Base-by-base conservation (phyloP, 129 eudicot genomes). In the Helianthus annuus region DNA sequence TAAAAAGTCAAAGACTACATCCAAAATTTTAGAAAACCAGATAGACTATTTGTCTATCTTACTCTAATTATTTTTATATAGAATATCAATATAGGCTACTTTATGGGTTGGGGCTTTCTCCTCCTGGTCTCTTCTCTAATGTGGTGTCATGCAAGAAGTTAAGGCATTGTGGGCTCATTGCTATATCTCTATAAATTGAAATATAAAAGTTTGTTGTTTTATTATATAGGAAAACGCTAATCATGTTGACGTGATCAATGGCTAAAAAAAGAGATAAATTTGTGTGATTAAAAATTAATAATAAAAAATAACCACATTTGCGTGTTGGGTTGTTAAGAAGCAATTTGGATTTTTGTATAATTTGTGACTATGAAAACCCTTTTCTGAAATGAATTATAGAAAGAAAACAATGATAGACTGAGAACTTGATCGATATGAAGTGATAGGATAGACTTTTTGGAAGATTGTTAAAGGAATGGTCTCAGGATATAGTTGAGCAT, bases 401-500 rank as follows among this genome's bases (percentile, higher is more conserved):
- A 58, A 27, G 64, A 29, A 58, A 58, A 58, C 16, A 58, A n/a
- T 58, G 64, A 27, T 58, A 6, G 34, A 22, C 6, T 56, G 36
- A 58, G 8, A 58, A 29, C 4, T 38, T 27, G 64, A 58, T 58
- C 64, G 59, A 16, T 53, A 53, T 53, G 27, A 55, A 55, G 32
- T 58, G 15, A 10, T 27, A 58, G 22, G 44, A 62, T 62, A 62
- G 36, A 34, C 67, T 34, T 62, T 62, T 62, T 62, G 67, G 67
- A 34, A 62, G 67, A 62, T 62, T 62, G 67, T 62, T 14, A 13
- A 62, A 60, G 13, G 66, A 61, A 14, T 36, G 66, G 22, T 22
- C 39, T 22, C 10, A 24, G 1, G 12, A 57, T 32, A 29, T 16
- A 10, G n/a, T 11, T 27, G 45, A 10, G 12, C 54, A 10, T 24